Evolutionary conservation across 2,329 filamentous ascomycete genomes (phyloP), one percentile per base, ranked within the genome.

Genomic region (Nigrospora osmanthi): DNA sequence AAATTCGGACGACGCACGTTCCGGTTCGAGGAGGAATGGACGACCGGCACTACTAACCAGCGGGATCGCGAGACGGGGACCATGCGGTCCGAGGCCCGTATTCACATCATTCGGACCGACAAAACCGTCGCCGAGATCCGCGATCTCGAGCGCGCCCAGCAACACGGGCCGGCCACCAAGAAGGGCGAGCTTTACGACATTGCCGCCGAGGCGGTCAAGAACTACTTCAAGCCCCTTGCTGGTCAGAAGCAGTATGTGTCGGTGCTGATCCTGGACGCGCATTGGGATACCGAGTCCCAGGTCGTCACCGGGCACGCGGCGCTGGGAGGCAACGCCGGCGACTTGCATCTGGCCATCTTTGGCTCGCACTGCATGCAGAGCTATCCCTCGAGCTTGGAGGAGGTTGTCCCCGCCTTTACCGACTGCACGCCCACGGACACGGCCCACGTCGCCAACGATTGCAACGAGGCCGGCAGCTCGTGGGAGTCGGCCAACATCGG

Each of bases 401-500:
- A 97, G 58, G 85, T 97, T 1, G 86, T 89, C 5, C 82, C 89
- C 16, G 85, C 89, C 6, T 95, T 97, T 57, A 85, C 80, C 14
- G 90, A 97, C 64, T 95, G 89, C 63, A 95, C 90, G 3, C 81
- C 84, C 31, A 96, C 89, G 0, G 88, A 97, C 59, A 87, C 83
- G 11, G 77, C 80, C 35, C 78, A 78, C 54, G 81, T 95, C 34
- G 85, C 86, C 14, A 95, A 96, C 56, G 88, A 95, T 60, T 88
- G 82, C 62, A 85, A 86, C 54, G 87, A 95, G 53, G 84, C 83
- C 7, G 90, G 90, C 19, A 95, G 87, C 59, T 93, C 83, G 39
- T 97, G 91, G 91, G 91, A 97, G 62, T 83, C 89, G n/a, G 89
- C 88, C 23, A 95, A 91, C 55, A 85, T 95, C 49, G 90, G 90